Evolutionary conservation across 805 yeast species (phyloP).

Genomic region (Scheffersomyces amazonensis): DNA sequence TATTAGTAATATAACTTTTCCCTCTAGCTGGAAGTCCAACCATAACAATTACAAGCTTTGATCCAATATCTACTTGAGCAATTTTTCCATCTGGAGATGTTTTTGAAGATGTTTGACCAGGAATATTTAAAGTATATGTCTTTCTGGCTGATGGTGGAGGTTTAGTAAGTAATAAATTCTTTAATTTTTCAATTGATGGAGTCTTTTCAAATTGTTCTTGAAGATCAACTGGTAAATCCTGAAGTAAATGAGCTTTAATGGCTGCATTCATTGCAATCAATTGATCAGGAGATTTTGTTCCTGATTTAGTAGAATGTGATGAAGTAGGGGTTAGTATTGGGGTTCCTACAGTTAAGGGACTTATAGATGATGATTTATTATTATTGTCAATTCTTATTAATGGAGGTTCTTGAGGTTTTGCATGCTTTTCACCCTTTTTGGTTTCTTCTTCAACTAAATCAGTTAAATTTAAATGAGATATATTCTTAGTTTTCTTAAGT

Average conservation of each 20-base stretch:
- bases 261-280: slow-evolving; percentile 11
- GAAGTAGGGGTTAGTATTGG: not conserved
- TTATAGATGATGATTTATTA: slow-evolving; percentile 8
- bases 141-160: slow-evolving; percentile 46
- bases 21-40: slow-evolving; percentile 97
- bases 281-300: not conserved
- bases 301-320: not conserved
- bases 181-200: slow-evolving; percentile 39
- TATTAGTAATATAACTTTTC: slow-evolving; percentile 88
- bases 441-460: slow-evolving; percentile 19
- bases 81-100: slow-evolving; percentile 73
- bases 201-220: slow-evolving; percentile 38
- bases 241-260: slow-evolving; percentile 28
- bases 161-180: slow-evolving; percentile 30
- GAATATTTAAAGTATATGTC: slow-evolving; percentile 85
- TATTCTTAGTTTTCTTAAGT: slow-evolving; percentile 21
- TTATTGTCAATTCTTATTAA: not conserved
- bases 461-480: slow-evolving; percentile 38
- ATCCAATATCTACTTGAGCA: slow-evolving; percentile 66
- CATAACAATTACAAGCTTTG: slow-evolving; percentile 90
- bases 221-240: slow-evolving; percentile 31
- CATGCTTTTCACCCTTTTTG: not conserved
- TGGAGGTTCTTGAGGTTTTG: not conserved
- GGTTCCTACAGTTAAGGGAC: slow-evolving; percentile 7
- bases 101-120: slow-evolving; percentile 84